Conservation (phyloP, 495 filamentous ascomycete genomes). For the Penicillium odoratum region DNA sequence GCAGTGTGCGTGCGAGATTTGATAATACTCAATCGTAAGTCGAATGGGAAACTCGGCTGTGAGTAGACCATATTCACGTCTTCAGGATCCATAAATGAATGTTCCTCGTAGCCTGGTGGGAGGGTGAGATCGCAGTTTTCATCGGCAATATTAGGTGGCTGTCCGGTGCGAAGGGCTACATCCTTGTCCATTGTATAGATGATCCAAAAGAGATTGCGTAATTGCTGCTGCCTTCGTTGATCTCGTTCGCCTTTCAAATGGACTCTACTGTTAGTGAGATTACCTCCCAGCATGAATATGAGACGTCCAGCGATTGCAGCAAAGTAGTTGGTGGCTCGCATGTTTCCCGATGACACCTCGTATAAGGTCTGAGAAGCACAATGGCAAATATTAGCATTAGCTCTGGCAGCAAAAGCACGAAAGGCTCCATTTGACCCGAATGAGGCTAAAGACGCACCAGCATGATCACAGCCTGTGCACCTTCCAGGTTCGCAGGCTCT, state of each 20-base stretch:
- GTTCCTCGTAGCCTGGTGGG: conserved; percentile 44
- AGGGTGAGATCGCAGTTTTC: conserved; percentile 56
- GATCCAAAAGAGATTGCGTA: conserved; percentile 55
- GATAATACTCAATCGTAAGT: conserved; percentile 50
- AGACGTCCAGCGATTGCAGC: conserved; percentile 44
- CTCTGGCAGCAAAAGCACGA: too few species aligned
- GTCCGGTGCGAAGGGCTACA: conserved; percentile 48
- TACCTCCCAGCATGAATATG: conserved; percentile 49
- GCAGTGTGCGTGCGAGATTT: conserved; percentile 49
- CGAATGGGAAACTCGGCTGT: conserved; percentile 46
- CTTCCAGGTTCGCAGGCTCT: conserved; percentile 38
- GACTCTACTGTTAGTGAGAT: conserved; percentile 19
- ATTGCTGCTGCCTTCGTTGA: conserved; percentile 28
- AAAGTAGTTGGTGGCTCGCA: conserved; percentile 45
- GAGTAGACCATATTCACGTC: conserved; percentile 18
- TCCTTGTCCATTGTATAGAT: conserved; percentile 55
- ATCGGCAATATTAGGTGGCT: conserved; percentile 51
- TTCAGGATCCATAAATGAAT: conserved; percentile 31
- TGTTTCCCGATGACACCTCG: conserved; percentile 46
- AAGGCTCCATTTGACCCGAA: not conserved
- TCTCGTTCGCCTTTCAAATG: conserved; percentile 5
- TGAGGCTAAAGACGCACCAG: conserved; percentile 33
- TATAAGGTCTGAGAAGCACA: conserved; percentile 36
- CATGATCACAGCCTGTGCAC: conserved; percentile 45
- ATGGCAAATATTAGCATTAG: not conserved